These are phyloP conservation scores for Glycine tomentella DNA, from an alignment of 306 rosid species.

Conservation along the genomic window DNA sequence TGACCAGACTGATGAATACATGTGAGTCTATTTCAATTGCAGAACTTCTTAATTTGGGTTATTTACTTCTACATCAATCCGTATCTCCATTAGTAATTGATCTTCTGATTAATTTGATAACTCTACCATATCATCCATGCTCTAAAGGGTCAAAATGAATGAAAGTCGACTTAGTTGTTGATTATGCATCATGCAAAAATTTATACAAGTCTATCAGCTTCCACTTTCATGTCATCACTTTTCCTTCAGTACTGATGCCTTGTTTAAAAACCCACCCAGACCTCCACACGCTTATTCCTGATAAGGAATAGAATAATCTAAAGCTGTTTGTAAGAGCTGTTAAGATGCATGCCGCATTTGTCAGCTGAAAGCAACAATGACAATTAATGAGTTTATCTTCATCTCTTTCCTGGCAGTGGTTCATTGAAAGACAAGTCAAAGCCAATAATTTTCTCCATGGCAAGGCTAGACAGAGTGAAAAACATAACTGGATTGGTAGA, in stretches of 20 bases:
- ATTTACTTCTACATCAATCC: neutral
- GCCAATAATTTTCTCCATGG: constrained; percentile 92
- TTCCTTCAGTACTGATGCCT: neutral
- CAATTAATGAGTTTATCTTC: constrained; percentile 30
- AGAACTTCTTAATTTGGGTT: neutral
- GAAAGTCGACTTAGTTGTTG: neutral
- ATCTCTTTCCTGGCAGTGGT: constrained; percentile 67
- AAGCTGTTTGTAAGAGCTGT: neutral
- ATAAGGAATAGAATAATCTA: constrained; percentile 9
- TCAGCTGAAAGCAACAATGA: neutral
- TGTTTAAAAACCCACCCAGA: neutral
- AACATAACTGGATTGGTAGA: constrained; percentile 89
- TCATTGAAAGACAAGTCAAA: constrained; percentile 71
- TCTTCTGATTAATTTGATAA: too few species aligned
- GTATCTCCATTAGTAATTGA: too few species aligned
- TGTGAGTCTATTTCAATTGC: constrained; percentile 62
- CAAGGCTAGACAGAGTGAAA: constrained; percentile 85
- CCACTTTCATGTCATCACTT: neutral
- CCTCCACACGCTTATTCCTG: neutral
- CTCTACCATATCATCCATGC: constrained; percentile 9
- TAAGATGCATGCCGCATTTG: constrained; percentile 21
- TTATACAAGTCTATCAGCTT: constrained; percentile 9
- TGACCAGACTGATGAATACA: constrained; percentile 70
- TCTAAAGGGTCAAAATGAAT: constrained; percentile 10
- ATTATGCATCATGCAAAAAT: neutral